Percentiles rank a stretch among this genome's conserved stretches.
Conservation (phyloP, 1,284 basidiomycete species). For the Uromyces viciae-fabae region DNA sequence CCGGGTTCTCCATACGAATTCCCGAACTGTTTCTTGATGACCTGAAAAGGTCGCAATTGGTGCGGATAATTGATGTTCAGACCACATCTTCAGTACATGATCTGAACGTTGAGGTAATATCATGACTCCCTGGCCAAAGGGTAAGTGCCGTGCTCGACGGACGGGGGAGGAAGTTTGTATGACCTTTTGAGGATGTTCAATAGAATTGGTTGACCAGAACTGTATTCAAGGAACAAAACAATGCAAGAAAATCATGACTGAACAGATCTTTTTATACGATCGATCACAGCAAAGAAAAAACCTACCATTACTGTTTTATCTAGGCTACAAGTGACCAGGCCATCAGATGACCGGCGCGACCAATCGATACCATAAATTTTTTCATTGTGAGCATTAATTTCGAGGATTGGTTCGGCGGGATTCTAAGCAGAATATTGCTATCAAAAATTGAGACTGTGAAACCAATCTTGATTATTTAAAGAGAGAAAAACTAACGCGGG, state of each 20-base stretch:
- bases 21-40: constrained; percentile 88
- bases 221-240: constrained; percentile 47
- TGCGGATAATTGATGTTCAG: constrained; percentile 58
- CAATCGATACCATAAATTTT: constrained; percentile 96
- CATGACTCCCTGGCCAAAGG: constrained; percentile 85
- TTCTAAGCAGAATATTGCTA: constrained; percentile 61
- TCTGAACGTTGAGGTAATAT: constrained; percentile 85
- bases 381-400: constrained; percentile 72
- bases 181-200: constrained; percentile 60
- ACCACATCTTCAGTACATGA: constrained; percentile 79
- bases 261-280: background rate
- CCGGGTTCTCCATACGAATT: constrained; percentile 87
- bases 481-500: constrained; percentile 61
- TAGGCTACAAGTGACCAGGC: constrained; percentile 83
- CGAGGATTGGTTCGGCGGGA: constrained; percentile 75
- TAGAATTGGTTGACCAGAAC: constrained; percentile 44
- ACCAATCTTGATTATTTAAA: background rate
- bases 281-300: constrained; percentile 57
- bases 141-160: constrained; percentile 86
- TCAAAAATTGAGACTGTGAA: constrained; percentile 9
- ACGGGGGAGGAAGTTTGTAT: constrained; percentile 82
- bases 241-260: constrained; percentile 48
- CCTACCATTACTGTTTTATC: constrained; percentile 88
- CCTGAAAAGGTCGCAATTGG: constrained; percentile 79
- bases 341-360: constrained; percentile 69